These are phyloP conservation scores for Claviceps citrina DNA, from an alignment of 2,329 filamentous ascomycete species.

Conservation along the genomic window DNA sequence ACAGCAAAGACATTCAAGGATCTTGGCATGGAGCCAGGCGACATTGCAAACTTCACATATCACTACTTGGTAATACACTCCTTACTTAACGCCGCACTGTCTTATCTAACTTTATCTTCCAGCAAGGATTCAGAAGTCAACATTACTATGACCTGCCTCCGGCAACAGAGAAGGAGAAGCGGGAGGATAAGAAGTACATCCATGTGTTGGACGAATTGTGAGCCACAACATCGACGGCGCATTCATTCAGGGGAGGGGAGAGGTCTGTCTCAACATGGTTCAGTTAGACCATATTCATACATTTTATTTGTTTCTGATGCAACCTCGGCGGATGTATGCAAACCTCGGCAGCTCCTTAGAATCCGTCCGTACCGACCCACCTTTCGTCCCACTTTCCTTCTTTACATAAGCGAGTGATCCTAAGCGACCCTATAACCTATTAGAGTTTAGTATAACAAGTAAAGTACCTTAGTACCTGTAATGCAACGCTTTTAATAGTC, in stretches of 20 bases:
- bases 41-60: conserved; percentile 76
- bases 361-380: no score
- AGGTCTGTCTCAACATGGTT: not conserved
- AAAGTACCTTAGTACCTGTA: no score
- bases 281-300: not conserved
- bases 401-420: no score
- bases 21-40: conserved; percentile 74
- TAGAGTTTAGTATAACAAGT: no score
- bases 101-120: conserved; percentile 17
- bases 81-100: not conserved
- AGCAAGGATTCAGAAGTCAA: conserved; percentile 83
- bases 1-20: conserved; percentile 92
- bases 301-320: not conserved
- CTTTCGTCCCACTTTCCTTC: no score
- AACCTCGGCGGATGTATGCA: not conserved
- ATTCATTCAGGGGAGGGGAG: not conserved
- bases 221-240: not conserved
- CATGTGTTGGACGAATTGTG: conserved; percentile 85
- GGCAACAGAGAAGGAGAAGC: conserved; percentile 84
- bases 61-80: conserved; percentile 66
- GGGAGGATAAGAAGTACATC: conserved; percentile 90
- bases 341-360: not conserved
- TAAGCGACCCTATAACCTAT: no score
- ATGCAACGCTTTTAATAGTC: no score
- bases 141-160: conserved; percentile 88